These are phyloP conservation scores for Colletotrichum cuscutae DNA, from an alignment of 2,329 filamentous ascomycete species.

Conservation along the genomic window DNA sequence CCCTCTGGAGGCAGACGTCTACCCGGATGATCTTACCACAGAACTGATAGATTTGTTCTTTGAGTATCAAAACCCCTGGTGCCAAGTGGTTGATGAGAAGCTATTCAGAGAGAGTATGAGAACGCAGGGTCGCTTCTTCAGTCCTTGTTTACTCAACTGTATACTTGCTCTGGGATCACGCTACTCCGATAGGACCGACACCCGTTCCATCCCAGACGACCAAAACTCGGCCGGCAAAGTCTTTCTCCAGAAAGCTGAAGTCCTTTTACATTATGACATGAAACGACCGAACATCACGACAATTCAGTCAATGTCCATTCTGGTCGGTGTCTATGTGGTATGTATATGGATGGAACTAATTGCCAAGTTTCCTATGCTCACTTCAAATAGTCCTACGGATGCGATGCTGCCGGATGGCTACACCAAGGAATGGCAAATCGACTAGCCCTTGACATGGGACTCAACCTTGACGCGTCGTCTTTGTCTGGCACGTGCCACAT, in stretches of 20 bases:
- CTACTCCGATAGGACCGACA: conserved; percentile 45
- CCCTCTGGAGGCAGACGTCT: conserved; percentile 15
- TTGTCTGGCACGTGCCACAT: conserved; percentile 40
- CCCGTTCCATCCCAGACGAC: conserved; percentile 43
- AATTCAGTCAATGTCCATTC: conserved; percentile 46
- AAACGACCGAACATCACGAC: conserved; percentile 47
- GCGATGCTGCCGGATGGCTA: conserved; percentile 48
- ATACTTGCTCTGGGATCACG: conserved; percentile 47
- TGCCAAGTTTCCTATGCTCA: background rate
- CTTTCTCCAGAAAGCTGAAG: conserved; percentile 44
- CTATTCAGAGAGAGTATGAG: conserved; percentile 45
- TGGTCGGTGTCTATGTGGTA: conserved; percentile 43
- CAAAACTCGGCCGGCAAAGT: conserved; percentile 45
- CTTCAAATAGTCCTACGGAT: conserved; percentile 42
- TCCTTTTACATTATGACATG: conserved; percentile 37
- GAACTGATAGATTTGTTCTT: conserved; percentile 48
- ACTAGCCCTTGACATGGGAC: conserved; percentile 49
- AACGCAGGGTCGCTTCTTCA: conserved; percentile 43
- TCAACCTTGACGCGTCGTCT: conserved; percentile 46
- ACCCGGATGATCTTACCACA: conserved; percentile 39
- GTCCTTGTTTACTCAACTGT: conserved; percentile 44
- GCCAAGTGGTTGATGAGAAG: conserved; percentile 46
- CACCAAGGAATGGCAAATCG: conserved; percentile 50
- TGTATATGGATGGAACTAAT: background rate
- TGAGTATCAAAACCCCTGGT: conserved; percentile 49